Percentiles rank a stretch among this genome's conserved stretches.
Conservation (phyloP, 495 filamentous ascomycete genomes). For the Cairneyella variabilis region DNA sequence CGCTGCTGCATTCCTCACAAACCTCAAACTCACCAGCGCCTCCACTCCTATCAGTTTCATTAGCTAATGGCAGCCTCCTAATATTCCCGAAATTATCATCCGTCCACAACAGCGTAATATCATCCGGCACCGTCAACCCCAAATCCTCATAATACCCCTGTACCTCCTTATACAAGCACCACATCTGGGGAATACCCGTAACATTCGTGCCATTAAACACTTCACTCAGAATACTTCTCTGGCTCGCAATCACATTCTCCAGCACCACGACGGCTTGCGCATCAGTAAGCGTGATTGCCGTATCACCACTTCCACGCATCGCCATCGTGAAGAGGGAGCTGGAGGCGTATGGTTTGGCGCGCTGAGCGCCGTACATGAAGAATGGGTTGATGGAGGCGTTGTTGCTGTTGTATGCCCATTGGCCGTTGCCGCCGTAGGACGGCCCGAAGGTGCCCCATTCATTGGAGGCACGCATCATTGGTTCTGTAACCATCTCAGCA, state of each 20-base stretch:
- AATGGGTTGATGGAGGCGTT: conserved; percentile 61
- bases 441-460: conserved; percentile 56
- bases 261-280: conserved; percentile 56
- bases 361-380: conserved; percentile 61
- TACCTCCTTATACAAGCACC: conserved; percentile 71
- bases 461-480: conserved; percentile 67
- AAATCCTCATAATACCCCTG: conserved; percentile 58
- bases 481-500: conserved; percentile 38
- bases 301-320: conserved; percentile 70
- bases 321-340: conserved; percentile 64
- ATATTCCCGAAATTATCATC: conserved; percentile 77
- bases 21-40: conserved; percentile 55
- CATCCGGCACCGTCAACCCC: conserved; percentile 64
- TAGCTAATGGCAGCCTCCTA: conserved; percentile 56
- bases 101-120: conserved; percentile 69
- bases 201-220: conserved; percentile 50
- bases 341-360: conserved; percentile 60
- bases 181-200: conserved; percentile 61
- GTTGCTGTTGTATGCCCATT: conserved; percentile 66
- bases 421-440: conserved; percentile 43
- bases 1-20: background rate
- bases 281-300: conserved; percentile 49
- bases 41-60: conserved; percentile 56
- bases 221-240: conserved; percentile 51
- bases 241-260: conserved; percentile 53